Percentiles rank a stretch among this genome's conserved stretches.
Conservation (phyloP, 2,329 filamentous ascomycete species). For the Neospermospora avenae region DNA sequence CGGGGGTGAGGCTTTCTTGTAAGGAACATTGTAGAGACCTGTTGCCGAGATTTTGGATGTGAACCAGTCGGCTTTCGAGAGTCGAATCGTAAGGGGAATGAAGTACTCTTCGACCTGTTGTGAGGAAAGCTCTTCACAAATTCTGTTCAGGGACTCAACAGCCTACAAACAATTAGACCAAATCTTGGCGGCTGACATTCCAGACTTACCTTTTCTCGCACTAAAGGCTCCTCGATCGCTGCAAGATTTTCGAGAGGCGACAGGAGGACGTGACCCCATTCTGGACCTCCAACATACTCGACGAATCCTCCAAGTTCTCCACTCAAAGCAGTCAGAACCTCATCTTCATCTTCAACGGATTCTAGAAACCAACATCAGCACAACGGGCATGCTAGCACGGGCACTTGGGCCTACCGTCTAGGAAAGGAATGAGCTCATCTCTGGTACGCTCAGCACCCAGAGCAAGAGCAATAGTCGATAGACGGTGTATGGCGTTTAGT, state of each 20-base stretch:
- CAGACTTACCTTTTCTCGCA: slow-evolving; percentile 83
- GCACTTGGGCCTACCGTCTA: slow-evolving; percentile 70
- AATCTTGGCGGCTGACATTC: neutral
- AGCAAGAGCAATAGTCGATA: slow-evolving; percentile 96
- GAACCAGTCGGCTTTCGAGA: slow-evolving; percentile 99
- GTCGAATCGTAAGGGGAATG: slow-evolving; percentile 89
- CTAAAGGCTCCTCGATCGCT: slow-evolving; percentile 95
- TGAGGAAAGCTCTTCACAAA: slow-evolving; percentile 86
- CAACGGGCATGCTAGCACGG: neutral
- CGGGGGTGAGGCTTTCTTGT: slow-evolving; percentile 83
- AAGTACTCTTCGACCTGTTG: slow-evolving; percentile 97
- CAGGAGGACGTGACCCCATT: slow-evolving; percentile 92
- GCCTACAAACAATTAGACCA: slow-evolving; percentile 55
- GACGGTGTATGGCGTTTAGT: slow-evolving; percentile 95
- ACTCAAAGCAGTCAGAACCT: slow-evolving; percentile 93
- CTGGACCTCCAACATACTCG: slow-evolving; percentile 93
- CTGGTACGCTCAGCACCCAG: slow-evolving; percentile 93
- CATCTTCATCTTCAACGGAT: slow-evolving; percentile 98
- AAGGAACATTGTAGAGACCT: slow-evolving; percentile 89
- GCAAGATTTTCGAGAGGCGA: slow-evolving; percentile 97
- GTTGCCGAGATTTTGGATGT: slow-evolving; percentile 98
- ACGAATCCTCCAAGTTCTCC: slow-evolving; percentile 96
- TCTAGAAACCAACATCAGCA: slow-evolving; percentile 55
- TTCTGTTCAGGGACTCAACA: slow-evolving; percentile 98
- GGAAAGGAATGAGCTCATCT: slow-evolving; percentile 97